Conservation (phyloP, 768 basidiomycete genomes). For the Saitozyma sp. region DNA sequence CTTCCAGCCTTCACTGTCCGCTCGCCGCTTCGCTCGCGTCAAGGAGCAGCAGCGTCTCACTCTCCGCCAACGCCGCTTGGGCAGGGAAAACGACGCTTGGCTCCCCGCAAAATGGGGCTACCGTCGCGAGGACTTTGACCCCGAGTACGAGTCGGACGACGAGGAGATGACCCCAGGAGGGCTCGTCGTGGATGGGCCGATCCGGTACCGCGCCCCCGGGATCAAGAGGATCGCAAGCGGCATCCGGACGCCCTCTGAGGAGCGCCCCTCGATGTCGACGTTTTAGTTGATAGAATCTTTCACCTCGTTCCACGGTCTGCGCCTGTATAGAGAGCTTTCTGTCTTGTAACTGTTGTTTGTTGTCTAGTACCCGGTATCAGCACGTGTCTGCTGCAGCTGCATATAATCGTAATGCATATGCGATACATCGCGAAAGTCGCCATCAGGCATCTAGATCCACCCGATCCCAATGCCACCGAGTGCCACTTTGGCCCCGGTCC, state of each 20-base stretch:
- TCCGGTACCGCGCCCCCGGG: conserved; percentile 25
- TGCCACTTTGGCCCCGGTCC: not conserved
- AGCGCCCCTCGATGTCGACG: conserved; percentile 7
- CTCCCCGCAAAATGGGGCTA: conserved; percentile 28
- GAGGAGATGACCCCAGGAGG: conserved; percentile 20
- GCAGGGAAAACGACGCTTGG: conserved; percentile 21
- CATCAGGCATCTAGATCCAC: not conserved
- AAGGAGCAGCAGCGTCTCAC: conserved; percentile 18
- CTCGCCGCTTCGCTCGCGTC: conserved; percentile 20
- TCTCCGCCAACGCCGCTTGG: conserved; percentile 21
- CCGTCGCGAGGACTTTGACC: conserved; percentile 28
- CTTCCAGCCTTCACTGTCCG: conserved; percentile 29
- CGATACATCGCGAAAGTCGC: not conserved
- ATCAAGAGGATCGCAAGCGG: conserved; percentile 11
- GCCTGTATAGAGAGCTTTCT: not conserved
- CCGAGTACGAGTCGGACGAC: conserved; percentile 17
- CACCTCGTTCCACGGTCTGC: not conserved
- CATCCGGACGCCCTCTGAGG: conserved; percentile 3
- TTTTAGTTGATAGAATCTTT: not conserved
- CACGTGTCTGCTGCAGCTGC: not conserved
- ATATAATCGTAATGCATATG: not conserved
- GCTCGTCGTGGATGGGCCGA: conserved; percentile 31
- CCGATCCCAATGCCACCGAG: not conserved
- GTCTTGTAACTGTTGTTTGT: not conserved
- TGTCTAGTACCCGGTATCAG: not conserved